Percentiles rank a stretch among this genome's conserved stretches.
These are phyloP conservation scores for Boletus tomentosulus DNA, from an alignment of 768 basidiomycete genomes.

Conservation along the genomic window DNA sequence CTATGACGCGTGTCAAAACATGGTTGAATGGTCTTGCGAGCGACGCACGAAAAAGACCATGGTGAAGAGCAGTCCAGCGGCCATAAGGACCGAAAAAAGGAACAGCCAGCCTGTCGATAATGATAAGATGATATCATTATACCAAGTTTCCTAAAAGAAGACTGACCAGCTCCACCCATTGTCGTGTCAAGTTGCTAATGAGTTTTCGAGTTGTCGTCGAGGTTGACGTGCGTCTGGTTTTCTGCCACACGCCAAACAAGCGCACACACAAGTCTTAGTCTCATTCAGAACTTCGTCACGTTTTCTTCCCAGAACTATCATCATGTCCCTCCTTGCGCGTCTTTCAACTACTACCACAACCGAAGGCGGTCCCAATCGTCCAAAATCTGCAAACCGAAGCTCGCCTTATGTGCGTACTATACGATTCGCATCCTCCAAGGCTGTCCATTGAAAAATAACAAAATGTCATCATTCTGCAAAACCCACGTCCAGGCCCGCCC, in stretches of 20 bases:
- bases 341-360: constrained; percentile 20
- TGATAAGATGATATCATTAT: neutral
- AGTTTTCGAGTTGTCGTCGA: neutral
- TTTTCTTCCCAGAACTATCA: constrained; percentile 12
- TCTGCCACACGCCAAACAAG: constrained; percentile 29
- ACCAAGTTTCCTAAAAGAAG: neutral
- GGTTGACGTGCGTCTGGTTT: constrained; percentile 11
- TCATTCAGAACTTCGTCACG: neutral
- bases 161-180: constrained; percentile 45
- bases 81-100: constrained; percentile 92
- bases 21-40: neutral
- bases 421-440: constrained; percentile 26
- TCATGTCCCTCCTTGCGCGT: constrained; percentile 31
- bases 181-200: constrained; percentile 3
- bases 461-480: constrained; percentile 2
- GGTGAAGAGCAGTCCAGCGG: constrained; percentile 92
- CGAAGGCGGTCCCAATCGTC: constrained; percentile 30
- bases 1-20: constrained; percentile 38
- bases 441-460: constrained; percentile 20
- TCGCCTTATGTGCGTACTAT: constrained; percentile 35
- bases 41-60: constrained; percentile 97
- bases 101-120: constrained; percentile 83
- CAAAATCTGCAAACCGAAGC: constrained; percentile 27
- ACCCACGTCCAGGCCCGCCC: constrained; percentile 31
- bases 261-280: constrained; percentile 8